phyloP scores from a whole-genome alignment of 805 yeast species.

The Candida sanyiensis region DNA sequence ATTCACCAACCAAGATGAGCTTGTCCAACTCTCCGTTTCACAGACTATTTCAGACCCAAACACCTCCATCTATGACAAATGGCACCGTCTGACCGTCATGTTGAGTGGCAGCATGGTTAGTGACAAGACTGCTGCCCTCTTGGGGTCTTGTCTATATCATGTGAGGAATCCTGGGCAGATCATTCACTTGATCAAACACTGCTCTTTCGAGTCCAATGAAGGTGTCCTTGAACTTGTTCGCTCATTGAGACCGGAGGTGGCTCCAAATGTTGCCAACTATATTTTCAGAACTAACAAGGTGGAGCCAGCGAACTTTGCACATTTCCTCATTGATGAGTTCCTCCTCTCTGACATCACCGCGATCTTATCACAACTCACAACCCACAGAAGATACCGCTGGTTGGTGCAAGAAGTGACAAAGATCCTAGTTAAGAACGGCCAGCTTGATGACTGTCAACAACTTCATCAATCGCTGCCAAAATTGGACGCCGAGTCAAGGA shows the following conservation, averaged over 20 bases:
- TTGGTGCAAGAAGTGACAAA: background rate
- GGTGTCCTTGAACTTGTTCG: background rate
- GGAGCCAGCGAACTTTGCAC: background rate
- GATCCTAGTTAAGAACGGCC: background rate
- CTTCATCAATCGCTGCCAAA: background rate
- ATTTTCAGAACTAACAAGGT: background rate
- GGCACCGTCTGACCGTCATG: background rate
- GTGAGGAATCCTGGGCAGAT: slow-evolving; percentile 2
- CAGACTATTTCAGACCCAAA: background rate
- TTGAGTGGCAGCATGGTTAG: background rate
- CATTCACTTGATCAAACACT: background rate
- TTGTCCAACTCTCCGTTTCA: slow-evolving; percentile 1
- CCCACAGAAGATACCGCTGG: slow-evolving; percentile 1
- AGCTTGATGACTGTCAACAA: background rate
- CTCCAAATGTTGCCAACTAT: background rate
- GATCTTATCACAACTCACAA: background rate
- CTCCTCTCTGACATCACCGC: background rate
- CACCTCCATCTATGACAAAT: background rate
- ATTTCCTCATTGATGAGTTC: background rate
- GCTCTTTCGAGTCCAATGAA: background rate
- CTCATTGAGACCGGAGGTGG: background rate
- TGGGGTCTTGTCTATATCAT: background rate
- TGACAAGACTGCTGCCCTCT: background rate
- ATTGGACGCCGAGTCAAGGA: background rate
- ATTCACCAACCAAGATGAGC: background rate